These are phyloP conservation scores for Penicillium sp. DNA, from an alignment of 2,329 filamentous ascomycete species.

Conservation along the genomic window DNA sequence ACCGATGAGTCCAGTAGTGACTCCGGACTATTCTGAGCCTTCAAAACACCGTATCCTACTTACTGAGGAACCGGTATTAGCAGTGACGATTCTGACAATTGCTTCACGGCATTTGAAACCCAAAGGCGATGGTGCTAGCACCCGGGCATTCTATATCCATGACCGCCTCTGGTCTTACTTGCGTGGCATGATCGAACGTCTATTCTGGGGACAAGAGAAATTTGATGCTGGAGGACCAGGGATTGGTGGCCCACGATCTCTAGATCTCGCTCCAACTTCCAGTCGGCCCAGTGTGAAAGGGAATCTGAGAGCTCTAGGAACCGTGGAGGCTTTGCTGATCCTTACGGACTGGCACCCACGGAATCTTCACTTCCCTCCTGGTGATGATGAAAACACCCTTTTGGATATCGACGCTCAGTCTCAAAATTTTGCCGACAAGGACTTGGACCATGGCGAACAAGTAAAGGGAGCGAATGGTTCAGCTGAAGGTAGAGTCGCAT, in stretches of 20 bases:
- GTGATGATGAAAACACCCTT: constrained; percentile 65
- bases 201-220: constrained; percentile 94
- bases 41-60: constrained; percentile 76
- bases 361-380: constrained; percentile 85
- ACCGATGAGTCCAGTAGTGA: constrained; percentile 88
- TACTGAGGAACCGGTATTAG: constrained; percentile 87
- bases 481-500: constrained; percentile 74
- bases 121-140: constrained; percentile 75
- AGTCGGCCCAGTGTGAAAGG: constrained; percentile 61
- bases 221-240: constrained; percentile 70
- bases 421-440: constrained; percentile 54
- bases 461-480: constrained; percentile 54
- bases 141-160: constrained; percentile 86
- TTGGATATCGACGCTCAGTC: constrained; percentile 69
- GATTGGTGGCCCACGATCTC: constrained; percentile 67
- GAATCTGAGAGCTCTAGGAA: constrained; percentile 84
- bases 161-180: constrained; percentile 95
- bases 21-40: constrained; percentile 85
- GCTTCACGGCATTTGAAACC: constrained; percentile 83
- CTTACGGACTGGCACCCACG: constrained; percentile 97
- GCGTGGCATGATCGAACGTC: constrained; percentile 89
- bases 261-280: constrained; percentile 61
- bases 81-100: constrained; percentile 87
- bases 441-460: constrained; percentile 42
- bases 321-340: constrained; percentile 90